Conservation (phyloP, 139 green algal species). For the Chlorella sp. region DNA sequence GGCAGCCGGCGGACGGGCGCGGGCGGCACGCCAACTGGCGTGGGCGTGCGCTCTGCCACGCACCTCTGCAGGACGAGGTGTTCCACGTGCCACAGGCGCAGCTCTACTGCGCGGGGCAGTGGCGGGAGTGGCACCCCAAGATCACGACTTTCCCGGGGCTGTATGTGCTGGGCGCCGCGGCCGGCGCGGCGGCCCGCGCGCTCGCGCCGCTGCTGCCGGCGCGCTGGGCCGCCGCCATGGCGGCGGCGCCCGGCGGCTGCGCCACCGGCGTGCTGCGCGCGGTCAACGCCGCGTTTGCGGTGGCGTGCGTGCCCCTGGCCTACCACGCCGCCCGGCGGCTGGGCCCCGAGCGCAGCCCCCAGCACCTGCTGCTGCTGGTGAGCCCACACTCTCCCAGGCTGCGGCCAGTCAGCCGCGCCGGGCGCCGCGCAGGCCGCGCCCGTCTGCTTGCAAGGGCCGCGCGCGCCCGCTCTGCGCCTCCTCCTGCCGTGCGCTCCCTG, state of each 20-base stretch:
- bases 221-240: too few species aligned
- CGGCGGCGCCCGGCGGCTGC: slow-evolving; percentile 31
- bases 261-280: slow-evolving; percentile 55
- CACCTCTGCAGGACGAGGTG: slow-evolving; percentile 82
- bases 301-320: slow-evolving; percentile 48
- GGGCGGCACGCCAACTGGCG: too few species aligned
- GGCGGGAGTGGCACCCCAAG: slow-evolving; percentile 83
- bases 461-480: too few species aligned
- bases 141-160: slow-evolving; percentile 95
- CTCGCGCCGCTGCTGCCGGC: background rate
- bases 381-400: too few species aligned
- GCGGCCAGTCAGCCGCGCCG: too few species aligned
- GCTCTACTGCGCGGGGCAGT: slow-evolving; percentile 78
- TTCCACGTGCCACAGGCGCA: slow-evolving; percentile 93
- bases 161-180: slow-evolving; percentile 64
- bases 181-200: slow-evolving; percentile 13
- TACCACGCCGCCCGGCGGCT: background rate
- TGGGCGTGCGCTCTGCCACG: too few species aligned
- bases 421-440: too few species aligned
- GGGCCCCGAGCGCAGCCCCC: background rate
- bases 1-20: too few species aligned
- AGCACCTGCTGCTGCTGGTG: slow-evolving; percentile 33
- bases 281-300: slow-evolving; percentile 62
- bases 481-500: background rate
- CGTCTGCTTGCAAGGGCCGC: too few species aligned